phyloP scores from a whole-genome alignment of 768 basidiomycete genomes.

The Tylopilus vinaceipallidus region DNA sequence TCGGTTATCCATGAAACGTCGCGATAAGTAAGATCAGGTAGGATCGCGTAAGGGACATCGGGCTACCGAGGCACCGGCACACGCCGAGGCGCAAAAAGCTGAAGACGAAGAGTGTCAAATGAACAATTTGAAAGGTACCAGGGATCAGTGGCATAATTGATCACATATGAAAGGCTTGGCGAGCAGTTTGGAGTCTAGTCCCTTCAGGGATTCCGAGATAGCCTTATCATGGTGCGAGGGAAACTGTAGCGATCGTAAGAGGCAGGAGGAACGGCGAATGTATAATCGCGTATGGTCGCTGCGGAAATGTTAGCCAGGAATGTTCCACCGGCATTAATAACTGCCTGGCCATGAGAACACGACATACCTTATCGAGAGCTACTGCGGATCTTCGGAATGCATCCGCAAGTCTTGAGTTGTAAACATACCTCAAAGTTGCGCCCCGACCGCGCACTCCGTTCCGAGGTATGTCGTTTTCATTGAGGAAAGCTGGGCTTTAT shows the following conservation, averaged over 20 bases:
- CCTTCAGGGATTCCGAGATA: conserved; percentile 29
- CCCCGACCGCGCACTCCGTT: conserved; percentile 5
- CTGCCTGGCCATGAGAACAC: conserved; percentile 23
- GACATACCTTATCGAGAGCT: conserved; percentile 19
- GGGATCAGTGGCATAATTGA: conserved; percentile 17
- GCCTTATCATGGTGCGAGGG: conserved; percentile 24
- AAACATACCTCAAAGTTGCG: conserved; percentile 4
- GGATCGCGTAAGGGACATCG: conserved; percentile 15
- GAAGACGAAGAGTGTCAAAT: conserved; percentile 10
- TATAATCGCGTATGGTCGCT: conserved; percentile 19
- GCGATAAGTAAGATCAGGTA: conserved; percentile 10
- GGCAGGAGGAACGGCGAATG: conserved; percentile 28
- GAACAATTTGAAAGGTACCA: conserved; percentile 20
- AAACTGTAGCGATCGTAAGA: conserved; percentile 18
- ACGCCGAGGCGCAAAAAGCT: conserved; percentile 4
- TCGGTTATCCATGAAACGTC: conserved; percentile 11
- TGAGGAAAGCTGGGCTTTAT: background rate
- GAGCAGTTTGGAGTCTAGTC: conserved; percentile 23
- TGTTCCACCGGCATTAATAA: conserved; percentile 21
- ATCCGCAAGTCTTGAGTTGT: background rate
- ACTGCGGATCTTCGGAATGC: conserved; percentile 32
- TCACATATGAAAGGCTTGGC: conserved; percentile 21
- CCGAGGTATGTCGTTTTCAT: conserved; percentile 15
- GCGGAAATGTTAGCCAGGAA: conserved; percentile 14
- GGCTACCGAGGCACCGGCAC: conserved; percentile 21